phyloP scores from a whole-genome alignment of 345 rosid genomes.

The Gynandropsis gynandra region DNA sequence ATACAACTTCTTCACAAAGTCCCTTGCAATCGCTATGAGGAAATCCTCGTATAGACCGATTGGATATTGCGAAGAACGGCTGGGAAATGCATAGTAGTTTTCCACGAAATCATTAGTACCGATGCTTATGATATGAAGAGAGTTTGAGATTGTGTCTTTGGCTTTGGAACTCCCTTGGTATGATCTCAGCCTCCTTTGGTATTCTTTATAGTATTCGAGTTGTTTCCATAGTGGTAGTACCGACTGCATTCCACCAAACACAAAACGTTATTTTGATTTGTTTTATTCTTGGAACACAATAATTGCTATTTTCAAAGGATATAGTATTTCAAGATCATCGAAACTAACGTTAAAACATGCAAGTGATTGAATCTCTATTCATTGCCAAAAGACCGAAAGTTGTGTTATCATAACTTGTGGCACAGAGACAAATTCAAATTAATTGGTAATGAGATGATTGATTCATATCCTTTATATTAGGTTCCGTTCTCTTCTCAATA shows the following conservation, averaged over 20 bases:
- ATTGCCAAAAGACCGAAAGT: no score
- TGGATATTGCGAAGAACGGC: constrained; percentile 33
- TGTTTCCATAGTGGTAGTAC: constrained; percentile 58
- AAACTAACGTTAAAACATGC: no score
- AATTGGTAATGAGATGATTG: no score
- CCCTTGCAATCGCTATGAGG: constrained; percentile 33
- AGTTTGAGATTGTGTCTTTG: constrained; percentile 23
- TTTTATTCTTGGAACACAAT: no score
- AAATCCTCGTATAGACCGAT: constrained; percentile 35
- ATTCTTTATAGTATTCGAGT: constrained; percentile 44
- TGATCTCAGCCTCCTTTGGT: constrained; percentile 38
- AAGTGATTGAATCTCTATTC: no score
- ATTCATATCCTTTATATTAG: no score
- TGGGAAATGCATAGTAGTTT: constrained; percentile 41
- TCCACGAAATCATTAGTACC: constrained; percentile 65
- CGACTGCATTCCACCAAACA: constrained; percentile 23
- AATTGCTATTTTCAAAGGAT: no score
- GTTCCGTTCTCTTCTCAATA: no score
- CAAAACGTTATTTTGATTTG: background rate
- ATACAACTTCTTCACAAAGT: constrained; percentile 34
- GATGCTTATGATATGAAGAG: constrained; percentile 43
- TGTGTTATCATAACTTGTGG: no score
- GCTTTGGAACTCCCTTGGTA: constrained; percentile 35
- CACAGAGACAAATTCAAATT: no score
- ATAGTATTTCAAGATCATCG: no score